Percentiles rank a stretch among this genome's conserved stretches.
These are phyloP conservation scores for Serendipita sp. DNA, from an alignment of 768 basidiomycete genomes.

Conservation along the genomic window DNA sequence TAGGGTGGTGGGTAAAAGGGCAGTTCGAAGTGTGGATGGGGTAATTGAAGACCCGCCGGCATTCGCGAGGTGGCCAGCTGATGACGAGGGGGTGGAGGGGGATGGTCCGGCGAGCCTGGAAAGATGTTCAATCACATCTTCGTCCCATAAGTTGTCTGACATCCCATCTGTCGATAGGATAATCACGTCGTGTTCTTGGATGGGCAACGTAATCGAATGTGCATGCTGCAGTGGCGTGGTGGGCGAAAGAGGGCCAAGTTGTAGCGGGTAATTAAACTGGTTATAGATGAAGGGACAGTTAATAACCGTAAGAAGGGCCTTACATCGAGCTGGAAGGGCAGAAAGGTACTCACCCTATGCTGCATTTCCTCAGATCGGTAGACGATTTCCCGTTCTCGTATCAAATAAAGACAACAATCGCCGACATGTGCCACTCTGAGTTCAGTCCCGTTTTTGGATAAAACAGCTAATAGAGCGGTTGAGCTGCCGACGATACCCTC, in stretches of 20 bases:
- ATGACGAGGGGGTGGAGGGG: conserved; percentile 19
- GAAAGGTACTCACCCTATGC: conserved; percentile 44
- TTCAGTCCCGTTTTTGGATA: conserved; percentile 33
- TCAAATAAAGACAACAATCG: conserved; percentile 76
- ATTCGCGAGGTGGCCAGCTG: neutral
- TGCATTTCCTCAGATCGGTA: conserved; percentile 92
- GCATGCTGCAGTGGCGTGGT: conserved; percentile 48
- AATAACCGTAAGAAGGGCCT: neutral
- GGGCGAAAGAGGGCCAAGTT: conserved; percentile 45
- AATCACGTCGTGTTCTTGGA: conserved; percentile 55
- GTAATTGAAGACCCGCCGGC: neutral
- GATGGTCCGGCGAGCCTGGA: conserved; percentile 30
- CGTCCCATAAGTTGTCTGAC: conserved; percentile 79
- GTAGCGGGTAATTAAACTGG: conserved; percentile 47
- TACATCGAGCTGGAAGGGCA: neutral
- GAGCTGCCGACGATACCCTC: conserved; percentile 31
- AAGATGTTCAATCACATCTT: conserved; percentile 73
- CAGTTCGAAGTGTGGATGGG: neutral
- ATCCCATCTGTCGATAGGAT: conserved; percentile 72
- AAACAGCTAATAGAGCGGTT: conserved; percentile 26
- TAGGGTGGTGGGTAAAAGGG: neutral
- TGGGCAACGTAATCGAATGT: conserved; percentile 51
- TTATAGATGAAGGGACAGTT: neutral
- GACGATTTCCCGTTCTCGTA: conserved; percentile 48
- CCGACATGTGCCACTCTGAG: conserved; percentile 74